Conservation (phyloP, 2,329 filamentous ascomycete genomes). For the Capronia coronata region DNA sequence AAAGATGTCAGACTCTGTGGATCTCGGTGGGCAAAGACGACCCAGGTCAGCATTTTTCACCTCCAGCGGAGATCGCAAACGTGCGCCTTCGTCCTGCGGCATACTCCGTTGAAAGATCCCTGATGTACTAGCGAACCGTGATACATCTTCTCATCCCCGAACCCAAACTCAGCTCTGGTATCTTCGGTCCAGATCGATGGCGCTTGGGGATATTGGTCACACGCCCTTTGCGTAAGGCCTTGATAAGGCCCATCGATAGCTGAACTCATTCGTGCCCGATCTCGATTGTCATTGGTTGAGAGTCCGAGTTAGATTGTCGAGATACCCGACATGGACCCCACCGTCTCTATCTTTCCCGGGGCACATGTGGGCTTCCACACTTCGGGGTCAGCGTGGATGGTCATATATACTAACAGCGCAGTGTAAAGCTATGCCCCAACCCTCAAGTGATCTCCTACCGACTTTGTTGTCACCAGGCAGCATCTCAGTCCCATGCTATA, state of each 20-base stretch:
- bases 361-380: neutral
- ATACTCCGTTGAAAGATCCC: neutral
- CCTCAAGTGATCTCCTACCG: neutral
- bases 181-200: neutral
- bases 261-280: neutral
- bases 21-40: no score
- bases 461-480: neutral
- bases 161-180: neutral
- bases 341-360: neutral
- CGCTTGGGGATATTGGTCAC: neutral
- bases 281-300: neutral
- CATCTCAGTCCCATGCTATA: constrained; percentile 13
- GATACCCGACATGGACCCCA: neutral
- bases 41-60: no score
- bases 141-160: neutral
- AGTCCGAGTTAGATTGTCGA: neutral
- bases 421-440: neutral
- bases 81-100: no score
- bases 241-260: neutral
- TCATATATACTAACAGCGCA: neutral
- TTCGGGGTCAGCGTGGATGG: neutral
- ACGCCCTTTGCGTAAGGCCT: neutral
- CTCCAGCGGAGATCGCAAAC: no score
- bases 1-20: no score
- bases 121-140: neutral